phyloP scores from a whole-genome alignment of 805 yeast species.

The Limtongia smithiae region DNA sequence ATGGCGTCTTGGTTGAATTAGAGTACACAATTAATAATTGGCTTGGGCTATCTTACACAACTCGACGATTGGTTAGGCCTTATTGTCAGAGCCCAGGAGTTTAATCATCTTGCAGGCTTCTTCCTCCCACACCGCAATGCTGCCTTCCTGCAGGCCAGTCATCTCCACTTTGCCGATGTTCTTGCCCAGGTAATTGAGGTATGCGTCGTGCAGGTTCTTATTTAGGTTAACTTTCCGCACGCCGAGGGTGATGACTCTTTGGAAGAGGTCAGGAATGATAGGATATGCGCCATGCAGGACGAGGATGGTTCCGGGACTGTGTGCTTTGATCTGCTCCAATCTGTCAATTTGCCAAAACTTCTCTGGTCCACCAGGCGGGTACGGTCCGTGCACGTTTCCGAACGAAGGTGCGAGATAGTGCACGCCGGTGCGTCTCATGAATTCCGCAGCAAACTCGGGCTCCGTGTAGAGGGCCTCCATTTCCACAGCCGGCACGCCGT shows the following conservation, averaged over 20 bases:
- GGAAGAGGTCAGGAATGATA: slow-evolving; percentile 35
- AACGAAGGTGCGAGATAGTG: slow-evolving; percentile 41
- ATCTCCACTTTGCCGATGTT: slow-evolving; percentile 33
- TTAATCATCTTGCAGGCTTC: slow-evolving; percentile 37
- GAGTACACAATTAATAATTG: background rate
- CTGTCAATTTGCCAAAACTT: slow-evolving; percentile 35
- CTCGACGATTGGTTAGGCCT: slow-evolving; percentile 28
- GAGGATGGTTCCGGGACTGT: slow-evolving; percentile 30
- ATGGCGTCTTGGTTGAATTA: no score
- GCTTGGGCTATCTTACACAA: slow-evolving; percentile 6
- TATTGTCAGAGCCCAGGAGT: slow-evolving; percentile 35
- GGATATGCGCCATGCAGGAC: slow-evolving; percentile 41
- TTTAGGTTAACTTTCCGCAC: slow-evolving; percentile 40
- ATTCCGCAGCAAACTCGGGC: slow-evolving; percentile 37
- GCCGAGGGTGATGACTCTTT: slow-evolving; percentile 34
- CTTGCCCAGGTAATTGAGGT: slow-evolving; percentile 32
- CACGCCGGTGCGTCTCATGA: slow-evolving; percentile 38
- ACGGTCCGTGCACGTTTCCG: slow-evolving; percentile 42
- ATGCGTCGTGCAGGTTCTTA: slow-evolving; percentile 35
- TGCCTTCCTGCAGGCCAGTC: slow-evolving; percentile 35
- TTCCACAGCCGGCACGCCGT: slow-evolving; percentile 37
- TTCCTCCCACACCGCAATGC: slow-evolving; percentile 31
- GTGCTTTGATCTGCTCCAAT: slow-evolving; percentile 27
- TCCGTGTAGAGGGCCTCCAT: slow-evolving; percentile 39
- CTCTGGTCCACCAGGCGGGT: slow-evolving; percentile 39